Conservation (phyloP, 352 stramenopile species). For the Globisporangium perplexum region DNA sequence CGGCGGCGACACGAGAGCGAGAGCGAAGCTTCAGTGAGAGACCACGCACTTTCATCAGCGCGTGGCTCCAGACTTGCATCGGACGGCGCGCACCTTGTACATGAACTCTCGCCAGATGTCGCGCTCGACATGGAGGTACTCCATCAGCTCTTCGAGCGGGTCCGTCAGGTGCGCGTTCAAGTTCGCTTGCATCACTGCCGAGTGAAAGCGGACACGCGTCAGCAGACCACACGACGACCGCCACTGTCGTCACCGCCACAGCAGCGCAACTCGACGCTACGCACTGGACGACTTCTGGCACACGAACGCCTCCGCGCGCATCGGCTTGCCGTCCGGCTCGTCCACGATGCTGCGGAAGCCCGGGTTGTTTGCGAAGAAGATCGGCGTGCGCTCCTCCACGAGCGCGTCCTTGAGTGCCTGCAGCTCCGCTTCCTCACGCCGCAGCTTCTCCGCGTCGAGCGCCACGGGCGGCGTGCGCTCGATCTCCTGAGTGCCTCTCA, state of each 20-base stretch:
- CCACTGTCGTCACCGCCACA: neutral
- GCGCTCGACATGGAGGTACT: constrained; percentile 68
- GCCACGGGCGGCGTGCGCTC: constrained; percentile 26
- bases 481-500: constrained; percentile 30
- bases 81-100: constrained; percentile 49
- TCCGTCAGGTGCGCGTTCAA: constrained; percentile 74
- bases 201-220: neutral
- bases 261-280: neutral
- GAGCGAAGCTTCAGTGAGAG: neutral
- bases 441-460: constrained; percentile 29
- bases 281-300: constrained; percentile 72
- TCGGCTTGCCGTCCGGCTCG: constrained; percentile 18
- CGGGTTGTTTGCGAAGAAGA: constrained; percentile 78
- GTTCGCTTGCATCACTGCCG: constrained; percentile 55
- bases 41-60: neutral
- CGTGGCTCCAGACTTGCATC: no score
- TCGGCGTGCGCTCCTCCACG: constrained; percentile 45
- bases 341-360: constrained; percentile 45
- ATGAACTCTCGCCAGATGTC: constrained; percentile 79
- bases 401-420: constrained; percentile 43
- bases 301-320: constrained; percentile 54
- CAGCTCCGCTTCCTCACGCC: constrained; percentile 37
- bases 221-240: neutral
- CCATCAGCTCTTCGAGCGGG: constrained; percentile 73
- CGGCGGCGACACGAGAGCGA: no score